A percentile compares a stretch with the other conserved stretches of the same genome.
Conservation (phyloP, 2,329 filamentous ascomycete species). For the Drechslera avenae region DNA sequence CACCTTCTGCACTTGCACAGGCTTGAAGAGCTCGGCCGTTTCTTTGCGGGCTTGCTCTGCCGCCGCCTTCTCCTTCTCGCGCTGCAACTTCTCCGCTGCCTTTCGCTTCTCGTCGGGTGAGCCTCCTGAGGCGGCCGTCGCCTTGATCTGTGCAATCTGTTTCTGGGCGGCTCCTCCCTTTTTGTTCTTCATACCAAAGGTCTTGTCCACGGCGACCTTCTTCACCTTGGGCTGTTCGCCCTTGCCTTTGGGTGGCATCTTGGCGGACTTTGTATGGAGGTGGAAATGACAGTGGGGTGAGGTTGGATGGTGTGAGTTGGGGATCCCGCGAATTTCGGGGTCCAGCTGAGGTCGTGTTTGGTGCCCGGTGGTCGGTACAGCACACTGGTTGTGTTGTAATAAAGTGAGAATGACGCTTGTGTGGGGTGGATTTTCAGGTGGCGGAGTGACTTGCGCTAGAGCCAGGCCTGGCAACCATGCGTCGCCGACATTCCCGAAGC, state of each 20-base stretch:
- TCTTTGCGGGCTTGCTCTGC: conserved; percentile 84
- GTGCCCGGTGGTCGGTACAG: conserved; percentile 22
- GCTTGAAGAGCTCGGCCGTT: conserved; percentile 81
- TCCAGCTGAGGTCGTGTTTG: conserved; percentile 8
- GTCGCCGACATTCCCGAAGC: conserved; percentile 26
- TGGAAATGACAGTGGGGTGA: conserved; percentile 14
- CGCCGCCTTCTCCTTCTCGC: conserved; percentile 88
- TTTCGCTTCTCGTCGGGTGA: conserved; percentile 88
- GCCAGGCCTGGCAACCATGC: conserved; percentile 12
- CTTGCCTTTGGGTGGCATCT: conserved; percentile 73
- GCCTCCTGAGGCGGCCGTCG: conserved; percentile 66
- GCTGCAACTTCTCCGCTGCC: conserved; percentile 65
- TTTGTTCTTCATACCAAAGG: conserved; percentile 99
- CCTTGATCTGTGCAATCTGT: conserved; percentile 79
- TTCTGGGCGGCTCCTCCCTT: conserved; percentile 91
- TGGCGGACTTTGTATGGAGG: conserved; percentile 41
- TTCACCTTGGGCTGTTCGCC: conserved; percentile 53
- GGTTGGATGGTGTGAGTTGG: neutral
- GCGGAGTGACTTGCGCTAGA: conserved; percentile 21
- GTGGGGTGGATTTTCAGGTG: conserved; percentile 34
- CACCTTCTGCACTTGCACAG: conserved; percentile 95
- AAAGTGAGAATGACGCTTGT: conserved; percentile 47
- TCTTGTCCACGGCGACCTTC: conserved; percentile 87
- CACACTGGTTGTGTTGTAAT: conserved; percentile 28
- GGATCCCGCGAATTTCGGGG: neutral